phyloP scores from a whole-genome alignment of 1,284 basidiomycete species.

The Moesziomyces sp. region DNA sequence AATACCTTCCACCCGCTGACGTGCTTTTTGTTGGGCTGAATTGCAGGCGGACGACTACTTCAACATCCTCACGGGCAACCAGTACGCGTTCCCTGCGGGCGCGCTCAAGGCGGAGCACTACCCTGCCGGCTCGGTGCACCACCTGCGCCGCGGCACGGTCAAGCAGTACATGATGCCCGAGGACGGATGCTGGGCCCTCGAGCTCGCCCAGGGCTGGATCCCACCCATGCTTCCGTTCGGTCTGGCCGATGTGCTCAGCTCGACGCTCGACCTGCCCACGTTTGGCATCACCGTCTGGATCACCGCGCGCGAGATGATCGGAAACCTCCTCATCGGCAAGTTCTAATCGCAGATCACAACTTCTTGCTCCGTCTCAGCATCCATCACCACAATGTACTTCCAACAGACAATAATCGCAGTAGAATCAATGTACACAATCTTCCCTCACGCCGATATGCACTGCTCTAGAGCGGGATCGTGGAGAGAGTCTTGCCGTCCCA shows the following conservation, averaged over 20 bases:
- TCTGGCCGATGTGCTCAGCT: slow-evolving; percentile 83
- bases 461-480: slow-evolving; percentile 27
- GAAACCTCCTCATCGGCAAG: slow-evolving; percentile 56
- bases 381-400: neutral
- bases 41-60: slow-evolving; percentile 89
- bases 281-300: slow-evolving; percentile 82
- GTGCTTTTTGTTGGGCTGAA: neutral
- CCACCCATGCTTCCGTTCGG: slow-evolving; percentile 80
- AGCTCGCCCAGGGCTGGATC: slow-evolving; percentile 82
- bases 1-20: neutral
- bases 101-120: slow-evolving; percentile 85
- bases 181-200: slow-evolving; percentile 87
- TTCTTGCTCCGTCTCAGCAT: neutral
- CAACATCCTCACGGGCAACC: slow-evolving; percentile 90
- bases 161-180: slow-evolving; percentile 99
- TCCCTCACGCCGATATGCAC: neutral
- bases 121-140: slow-evolving; percentile 82
- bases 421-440: neutral
- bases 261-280: slow-evolving; percentile 87
- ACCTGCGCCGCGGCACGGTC: slow-evolving; percentile 80
- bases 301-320: slow-evolving; percentile 72
- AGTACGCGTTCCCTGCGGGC: slow-evolving; percentile 89
- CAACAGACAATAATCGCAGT: no score
- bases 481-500: slow-evolving; percentile 39
- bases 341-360: slow-evolving; percentile 8